Percentiles rank a stretch among this genome's conserved stretches.
phyloP scores from a whole-genome alignment of 2,329 filamentous ascomycete species.

The Lachnellula occidentalis region DNA sequence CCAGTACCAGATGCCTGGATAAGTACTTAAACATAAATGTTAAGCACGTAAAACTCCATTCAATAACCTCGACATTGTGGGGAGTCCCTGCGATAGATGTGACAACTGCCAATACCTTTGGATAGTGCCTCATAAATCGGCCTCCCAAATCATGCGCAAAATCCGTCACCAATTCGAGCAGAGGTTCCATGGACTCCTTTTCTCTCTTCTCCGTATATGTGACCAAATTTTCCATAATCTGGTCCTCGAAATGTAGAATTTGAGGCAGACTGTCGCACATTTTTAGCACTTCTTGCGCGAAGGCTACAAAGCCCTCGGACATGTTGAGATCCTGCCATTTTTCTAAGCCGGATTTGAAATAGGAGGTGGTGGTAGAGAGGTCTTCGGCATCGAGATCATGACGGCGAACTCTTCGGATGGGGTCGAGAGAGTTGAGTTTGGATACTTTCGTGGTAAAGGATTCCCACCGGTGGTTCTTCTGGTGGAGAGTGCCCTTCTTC shows the following conservation, averaged over 20 bases:
- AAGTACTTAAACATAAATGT: constrained; percentile 98
- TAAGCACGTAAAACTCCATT: constrained; percentile 93
- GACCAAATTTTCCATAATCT: constrained; percentile 73
- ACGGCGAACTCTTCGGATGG: constrained; percentile 81
- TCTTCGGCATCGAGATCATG: constrained; percentile 78
- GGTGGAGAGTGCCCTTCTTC: constrained; percentile 66
- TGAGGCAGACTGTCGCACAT: constrained; percentile 87
- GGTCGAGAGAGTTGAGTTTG: constrained; percentile 84
- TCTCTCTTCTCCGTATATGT: constrained; percentile 74
- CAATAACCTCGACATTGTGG: constrained; percentile 80
- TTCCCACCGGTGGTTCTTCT: constrained; percentile 84
- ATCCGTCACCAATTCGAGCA: constrained; percentile 82
- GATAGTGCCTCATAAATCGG: constrained; percentile 85
- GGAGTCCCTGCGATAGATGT: constrained; percentile 72
- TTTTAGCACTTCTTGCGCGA: constrained; percentile 68
- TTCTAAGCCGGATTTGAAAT: constrained; percentile 75
- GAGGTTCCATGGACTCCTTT: constrained; percentile 73
- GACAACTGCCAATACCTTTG: constrained; percentile 67
- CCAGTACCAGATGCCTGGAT: constrained; percentile 76
- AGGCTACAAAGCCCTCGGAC: constrained; percentile 71
- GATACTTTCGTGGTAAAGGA: constrained; percentile 86
- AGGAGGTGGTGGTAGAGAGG: constrained; percentile 71
- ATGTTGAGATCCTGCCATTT: constrained; percentile 92
- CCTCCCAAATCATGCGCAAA: constrained; percentile 91
- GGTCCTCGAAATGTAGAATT: constrained; percentile 83